These are phyloP conservation scores for Penicillium argentinense DNA, from an alignment of 495 filamentous ascomycete genomes.

Conservation along the genomic window DNA sequence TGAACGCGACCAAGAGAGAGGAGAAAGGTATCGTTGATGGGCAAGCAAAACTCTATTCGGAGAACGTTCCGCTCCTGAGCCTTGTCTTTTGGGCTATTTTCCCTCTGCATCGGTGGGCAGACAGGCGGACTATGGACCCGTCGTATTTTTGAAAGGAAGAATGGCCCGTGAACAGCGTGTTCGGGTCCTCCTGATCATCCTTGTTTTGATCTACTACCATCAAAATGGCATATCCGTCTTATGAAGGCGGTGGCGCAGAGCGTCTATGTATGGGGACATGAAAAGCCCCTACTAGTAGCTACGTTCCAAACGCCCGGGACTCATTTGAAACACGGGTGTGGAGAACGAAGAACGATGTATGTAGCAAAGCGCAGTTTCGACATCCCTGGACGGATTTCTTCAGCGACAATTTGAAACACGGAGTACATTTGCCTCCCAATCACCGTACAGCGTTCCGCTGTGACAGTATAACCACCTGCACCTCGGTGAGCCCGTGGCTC, in stretches of 20 bases:
- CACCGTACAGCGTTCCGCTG: background rate
- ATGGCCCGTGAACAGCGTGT: too few species aligned
- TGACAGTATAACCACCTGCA: background rate
- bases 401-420: slow-evolving; percentile 4
- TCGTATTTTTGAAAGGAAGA: too few species aligned
- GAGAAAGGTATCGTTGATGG: background rate
- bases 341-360: background rate
- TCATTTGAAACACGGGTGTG: background rate
- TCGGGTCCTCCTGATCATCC: too few species aligned
- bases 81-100: too few species aligned
- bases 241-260: too few species aligned
- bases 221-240: too few species aligned
- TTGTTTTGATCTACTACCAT: too few species aligned
- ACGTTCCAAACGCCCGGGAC: background rate
- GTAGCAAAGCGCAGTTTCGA: background rate
- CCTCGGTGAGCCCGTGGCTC: background rate
- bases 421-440: slow-evolving; percentile 1
- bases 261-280: too few species aligned
- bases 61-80: too few species aligned
- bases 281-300: background rate
- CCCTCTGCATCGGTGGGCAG: too few species aligned
- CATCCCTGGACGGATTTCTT: slow-evolving; percentile 1
- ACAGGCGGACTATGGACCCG: too few species aligned
- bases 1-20: background rate
- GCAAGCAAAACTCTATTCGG: background rate